Percentiles rank a stretch among this genome's conserved stretches.
Conservation (phyloP, 2,329 filamentous ascomycete genomes). For the Ustilaginoidea virens region DNA sequence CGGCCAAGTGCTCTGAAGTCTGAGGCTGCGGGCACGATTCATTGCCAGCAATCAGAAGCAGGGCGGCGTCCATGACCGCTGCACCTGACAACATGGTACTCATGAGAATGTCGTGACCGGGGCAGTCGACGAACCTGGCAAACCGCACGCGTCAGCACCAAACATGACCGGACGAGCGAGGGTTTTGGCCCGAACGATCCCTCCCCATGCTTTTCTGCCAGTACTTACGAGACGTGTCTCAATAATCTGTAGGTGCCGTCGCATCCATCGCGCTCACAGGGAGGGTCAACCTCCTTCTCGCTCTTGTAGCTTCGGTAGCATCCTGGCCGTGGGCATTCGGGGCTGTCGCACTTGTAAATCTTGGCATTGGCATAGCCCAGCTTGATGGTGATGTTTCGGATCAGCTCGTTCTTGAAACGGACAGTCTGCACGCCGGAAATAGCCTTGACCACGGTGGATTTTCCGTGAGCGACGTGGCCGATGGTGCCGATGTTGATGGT, state of each 20-base stretch:
- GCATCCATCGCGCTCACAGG: conserved; percentile 89
- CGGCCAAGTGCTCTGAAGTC: conserved; percentile 95
- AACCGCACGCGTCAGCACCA: background rate
- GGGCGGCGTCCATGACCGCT: conserved; percentile 96
- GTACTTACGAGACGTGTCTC: conserved; percentile 76
- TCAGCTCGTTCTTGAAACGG: conserved; percentile 98
- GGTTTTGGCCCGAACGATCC: no score
- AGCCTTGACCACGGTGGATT: conserved; percentile 97
- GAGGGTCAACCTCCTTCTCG: conserved; percentile 95
- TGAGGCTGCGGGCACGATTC: conserved; percentile 97
- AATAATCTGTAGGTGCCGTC: conserved; percentile 73
- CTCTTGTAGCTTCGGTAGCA: conserved; percentile 98
- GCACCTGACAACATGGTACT: conserved; percentile 99
- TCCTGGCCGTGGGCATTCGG: conserved; percentile 77
- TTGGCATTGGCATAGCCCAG: conserved; percentile 98
- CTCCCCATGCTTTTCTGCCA: background rate
- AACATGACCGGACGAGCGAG: no score
- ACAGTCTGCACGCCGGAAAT: conserved; percentile 98
- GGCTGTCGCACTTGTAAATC: conserved; percentile 96
- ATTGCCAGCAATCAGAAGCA: conserved; percentile 93
- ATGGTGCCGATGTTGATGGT: conserved; percentile 99
- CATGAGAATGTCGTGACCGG: conserved; percentile 99
- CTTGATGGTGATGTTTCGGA: conserved; percentile 99
- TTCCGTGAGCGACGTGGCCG: conserved; percentile 96
- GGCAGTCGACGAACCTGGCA: conserved; percentile 84